These are phyloP conservation scores for Irpex sp. DNA, from an alignment of 1,284 basidiomycete species.

Conservation along the genomic window DNA sequence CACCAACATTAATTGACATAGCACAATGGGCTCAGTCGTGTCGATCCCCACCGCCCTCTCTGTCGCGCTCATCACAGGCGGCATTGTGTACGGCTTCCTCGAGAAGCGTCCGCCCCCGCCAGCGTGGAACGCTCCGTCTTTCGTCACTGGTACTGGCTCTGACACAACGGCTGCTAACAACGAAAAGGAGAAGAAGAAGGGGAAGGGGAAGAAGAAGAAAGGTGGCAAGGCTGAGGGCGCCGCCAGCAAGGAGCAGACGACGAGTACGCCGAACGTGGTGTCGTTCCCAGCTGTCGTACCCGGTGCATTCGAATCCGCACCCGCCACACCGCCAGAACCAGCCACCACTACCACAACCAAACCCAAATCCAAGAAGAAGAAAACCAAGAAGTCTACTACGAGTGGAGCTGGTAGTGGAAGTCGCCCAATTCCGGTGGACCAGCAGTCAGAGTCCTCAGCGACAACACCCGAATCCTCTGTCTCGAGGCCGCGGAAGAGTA, in stretches of 20 bases:
- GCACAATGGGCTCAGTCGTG: conserved; percentile 9
- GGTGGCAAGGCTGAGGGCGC: conserved; percentile 15
- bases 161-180: conserved; percentile 22
- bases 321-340: conserved; percentile 9
- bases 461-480: conserved; percentile 25
- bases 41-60: conserved; percentile 12
- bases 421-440: neutral
- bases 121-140: conserved; percentile 11
- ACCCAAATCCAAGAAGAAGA: conserved; percentile 35
- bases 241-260: conserved; percentile 6
- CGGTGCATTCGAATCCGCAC: conserved; percentile 33
- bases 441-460: conserved; percentile 25
- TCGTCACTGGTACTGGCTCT: neutral
- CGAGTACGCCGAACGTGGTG: conserved; percentile 27
- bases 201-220: conserved; percentile 22
- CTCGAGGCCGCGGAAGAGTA: conserved; percentile 19
- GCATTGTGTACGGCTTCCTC: conserved; percentile 37
- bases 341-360: conserved; percentile 10
- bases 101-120: conserved; percentile 17
- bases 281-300: conserved; percentile 40
- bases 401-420: neutral
- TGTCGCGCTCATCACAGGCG: conserved; percentile 37
- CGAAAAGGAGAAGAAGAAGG: conserved; percentile 38
- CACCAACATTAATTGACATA: neutral
- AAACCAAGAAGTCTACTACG: conserved; percentile 29